Evolutionary conservation across 1,284 basidiomycete species (phyloP).

Genomic region (Phylloboletellus chloephorus): DNA sequence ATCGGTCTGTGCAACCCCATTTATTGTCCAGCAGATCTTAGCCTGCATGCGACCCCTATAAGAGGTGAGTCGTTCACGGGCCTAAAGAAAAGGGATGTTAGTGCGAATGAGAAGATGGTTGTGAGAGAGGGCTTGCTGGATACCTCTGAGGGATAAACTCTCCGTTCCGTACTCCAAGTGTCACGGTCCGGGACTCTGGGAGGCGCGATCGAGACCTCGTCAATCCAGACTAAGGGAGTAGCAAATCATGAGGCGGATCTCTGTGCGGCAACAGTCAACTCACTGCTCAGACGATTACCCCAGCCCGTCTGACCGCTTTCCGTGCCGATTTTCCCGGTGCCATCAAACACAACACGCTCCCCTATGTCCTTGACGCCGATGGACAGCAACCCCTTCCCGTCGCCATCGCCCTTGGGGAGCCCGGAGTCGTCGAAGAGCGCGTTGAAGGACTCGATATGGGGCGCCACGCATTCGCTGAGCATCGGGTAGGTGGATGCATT

Average conservation of each 20-base stretch:
- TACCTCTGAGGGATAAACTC: slow-evolving; percentile 88
- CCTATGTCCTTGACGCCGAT: slow-evolving; percentile 82
- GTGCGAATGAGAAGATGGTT: slow-evolving; percentile 10
- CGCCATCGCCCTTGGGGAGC: slow-evolving; percentile 63
- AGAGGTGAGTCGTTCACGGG: slow-evolving; percentile 86
- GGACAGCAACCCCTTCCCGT: slow-evolving; percentile 77
- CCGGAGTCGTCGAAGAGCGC: slow-evolving; percentile 87
- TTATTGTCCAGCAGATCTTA: slow-evolving; percentile 83
- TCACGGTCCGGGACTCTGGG: slow-evolving; percentile 89
- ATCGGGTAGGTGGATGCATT: slow-evolving; percentile 72
- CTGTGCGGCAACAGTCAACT: slow-evolving; percentile 33
- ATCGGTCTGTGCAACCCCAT: slow-evolving; percentile 58
- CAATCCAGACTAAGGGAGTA: slow-evolving; percentile 73
- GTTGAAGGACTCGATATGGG: slow-evolving; percentile 97
- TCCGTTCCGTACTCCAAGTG: slow-evolving; percentile 68
- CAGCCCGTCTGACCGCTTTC: slow-evolving; percentile 56
- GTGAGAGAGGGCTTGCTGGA: slow-evolving; percentile 12
- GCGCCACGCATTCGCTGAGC: slow-evolving; percentile 89
- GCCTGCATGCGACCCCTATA: slow-evolving; percentile 92
- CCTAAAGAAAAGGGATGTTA: slow-evolving; percentile 41
- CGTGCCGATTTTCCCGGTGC: slow-evolving; percentile 48
- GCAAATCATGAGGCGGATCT: slow-evolving; percentile 14
- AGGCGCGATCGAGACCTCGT: slow-evolving; percentile 76
- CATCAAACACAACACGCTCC: slow-evolving; percentile 89
- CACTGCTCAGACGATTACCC: slow-evolving; percentile 80